Base-by-base conservation (phyloP, 768 basidiomycete species). In the Lactarius indigo region DNA sequence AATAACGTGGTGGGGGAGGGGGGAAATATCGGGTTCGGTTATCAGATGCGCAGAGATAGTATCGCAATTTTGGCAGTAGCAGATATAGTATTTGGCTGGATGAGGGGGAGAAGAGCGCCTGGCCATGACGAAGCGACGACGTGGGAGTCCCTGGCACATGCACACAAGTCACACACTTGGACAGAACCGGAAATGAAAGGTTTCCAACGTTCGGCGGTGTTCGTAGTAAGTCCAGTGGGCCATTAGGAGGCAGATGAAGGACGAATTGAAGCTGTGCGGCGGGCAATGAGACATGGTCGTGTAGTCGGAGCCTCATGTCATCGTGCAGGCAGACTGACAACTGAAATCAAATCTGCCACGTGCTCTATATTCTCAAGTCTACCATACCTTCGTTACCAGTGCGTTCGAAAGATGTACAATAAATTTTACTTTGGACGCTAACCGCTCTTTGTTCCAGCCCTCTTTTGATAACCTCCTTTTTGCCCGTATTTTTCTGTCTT, bases 111-210 rank as follows among this genome's bases (percentile, higher is more conserved):
- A 63, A 58, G 57, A 63, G 37, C 41, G 57, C 66, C 66, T 7
- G 31, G 63, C 15, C 3, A 26, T n/a, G 63, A 64, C 26, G 66
- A 67, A 67, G 66, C 66, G 35, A 39, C 42, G 66, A 63, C 66
- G 66, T 68, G 66, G 66, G 66, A 68, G 37, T 33, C 33, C 41
- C 31, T 57, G 62, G 18, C 57, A 63, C 66, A 67, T 59, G 66
- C 35, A 10, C 52, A 58, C 65, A 28, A 30, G 61, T 63, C 57
- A 67, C 66, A 67, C 57, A 67, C 62, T 63, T 28, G 37, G 58
- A 26, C 6, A 37, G 42, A 63, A 23, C 39, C 66, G 66, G 61
- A 67, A 57, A 64, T 63, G 61, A 64, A 58, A 67, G 31, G 44
- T 5, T 57, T 65, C 5, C 18, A 30, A 28, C 5, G 50, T 31